These are phyloP conservation scores for Teratosphaeria nubilosa DNA, from an alignment of 2,329 filamentous ascomycete genomes.

Conservation along the genomic window DNA sequence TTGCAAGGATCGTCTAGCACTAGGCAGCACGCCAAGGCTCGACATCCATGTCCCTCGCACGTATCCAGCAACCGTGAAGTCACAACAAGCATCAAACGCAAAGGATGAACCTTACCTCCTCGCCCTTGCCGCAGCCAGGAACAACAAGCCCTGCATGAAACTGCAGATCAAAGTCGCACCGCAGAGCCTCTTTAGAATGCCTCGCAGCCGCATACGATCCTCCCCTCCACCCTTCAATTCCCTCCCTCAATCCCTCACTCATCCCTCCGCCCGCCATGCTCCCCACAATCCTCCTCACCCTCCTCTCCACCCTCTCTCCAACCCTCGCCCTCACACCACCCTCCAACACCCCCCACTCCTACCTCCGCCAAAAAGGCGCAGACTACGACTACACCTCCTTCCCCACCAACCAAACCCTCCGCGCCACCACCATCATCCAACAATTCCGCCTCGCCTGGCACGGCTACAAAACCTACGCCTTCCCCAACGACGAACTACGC, in stretches of 20 bases:
- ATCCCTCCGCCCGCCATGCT: not conserved
- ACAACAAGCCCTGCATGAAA: not conserved
- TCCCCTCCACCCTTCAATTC: no score
- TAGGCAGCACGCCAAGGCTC: not conserved
- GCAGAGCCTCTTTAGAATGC: not conserved
- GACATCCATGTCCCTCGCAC: not conserved
- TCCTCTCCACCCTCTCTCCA: not conserved
- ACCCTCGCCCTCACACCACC: not conserved
- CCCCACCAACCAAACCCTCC: not conserved
- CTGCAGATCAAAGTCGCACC: not conserved
- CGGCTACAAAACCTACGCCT: slow-evolving; percentile 70
- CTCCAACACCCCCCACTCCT: not conserved
- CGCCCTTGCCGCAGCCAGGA: not conserved
- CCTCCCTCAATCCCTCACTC: no score
- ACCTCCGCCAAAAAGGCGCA: not conserved
- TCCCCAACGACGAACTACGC: slow-evolving; percentile 74
- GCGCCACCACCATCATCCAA: slow-evolving; percentile 1
- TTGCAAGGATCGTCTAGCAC: not conserved
- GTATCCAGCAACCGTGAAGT: not conserved
- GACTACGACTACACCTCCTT: slow-evolving; percentile 3
- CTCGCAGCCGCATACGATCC: not conserved
- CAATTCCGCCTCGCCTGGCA: slow-evolving; percentile 46
- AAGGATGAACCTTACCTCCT: not conserved
- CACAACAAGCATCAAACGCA: not conserved
- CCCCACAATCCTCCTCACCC: not conserved